A percentile compares a stretch with the other conserved stretches of the same genome.
These are phyloP conservation scores for Sungouiella blattae DNA, from an alignment of 805 yeast species.

Conservation along the genomic window DNA sequence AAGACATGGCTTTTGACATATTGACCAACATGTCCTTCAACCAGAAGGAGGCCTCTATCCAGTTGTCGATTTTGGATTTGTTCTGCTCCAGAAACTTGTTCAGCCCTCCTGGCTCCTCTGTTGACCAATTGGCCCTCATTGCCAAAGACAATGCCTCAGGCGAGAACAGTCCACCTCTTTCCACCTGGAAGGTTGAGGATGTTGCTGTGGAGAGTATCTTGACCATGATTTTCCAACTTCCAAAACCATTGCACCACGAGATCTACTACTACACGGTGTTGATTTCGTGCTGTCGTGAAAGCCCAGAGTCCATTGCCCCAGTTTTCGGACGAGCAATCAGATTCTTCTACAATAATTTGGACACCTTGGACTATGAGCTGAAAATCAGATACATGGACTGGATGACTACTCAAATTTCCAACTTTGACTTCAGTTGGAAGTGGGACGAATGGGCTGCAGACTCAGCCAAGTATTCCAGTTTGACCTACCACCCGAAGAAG, in stretches of 20 bases:
- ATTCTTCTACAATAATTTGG: constrained; percentile 67
- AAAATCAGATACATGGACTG: constrained; percentile 75
- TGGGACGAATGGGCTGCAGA: constrained; percentile 91
- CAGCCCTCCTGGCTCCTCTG: constrained; percentile 63
- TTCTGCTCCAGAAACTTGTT: constrained; percentile 60
- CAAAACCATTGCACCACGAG: constrained; percentile 58
- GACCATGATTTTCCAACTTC: constrained; percentile 73
- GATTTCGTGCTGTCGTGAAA: constrained; percentile 84
- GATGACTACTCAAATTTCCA: constrained; percentile 90
- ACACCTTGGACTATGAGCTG: constrained; percentile 67
- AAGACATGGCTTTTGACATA: constrained; percentile 73
- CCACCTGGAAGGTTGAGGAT: constrained; percentile 92
- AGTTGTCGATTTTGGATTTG: constrained; percentile 67
- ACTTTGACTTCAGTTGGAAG: constrained; percentile 94
- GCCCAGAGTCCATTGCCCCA: constrained; percentile 73
- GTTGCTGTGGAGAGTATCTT: constrained; percentile 79
- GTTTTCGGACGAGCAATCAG: constrained; percentile 88
- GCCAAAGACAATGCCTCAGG: constrained; percentile 39
- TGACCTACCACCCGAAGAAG: constrained; percentile 66
- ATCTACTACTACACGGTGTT: constrained; percentile 83
- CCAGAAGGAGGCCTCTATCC: constrained; percentile 81
- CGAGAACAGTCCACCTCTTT: constrained; percentile 39
- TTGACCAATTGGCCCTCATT: constrained; percentile 57
- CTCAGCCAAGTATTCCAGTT: constrained; percentile 40
- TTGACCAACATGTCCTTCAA: constrained; percentile 83